Conservation (phyloP, 495 filamentous ascomycete genomes). For the Lepraria neglecta region DNA sequence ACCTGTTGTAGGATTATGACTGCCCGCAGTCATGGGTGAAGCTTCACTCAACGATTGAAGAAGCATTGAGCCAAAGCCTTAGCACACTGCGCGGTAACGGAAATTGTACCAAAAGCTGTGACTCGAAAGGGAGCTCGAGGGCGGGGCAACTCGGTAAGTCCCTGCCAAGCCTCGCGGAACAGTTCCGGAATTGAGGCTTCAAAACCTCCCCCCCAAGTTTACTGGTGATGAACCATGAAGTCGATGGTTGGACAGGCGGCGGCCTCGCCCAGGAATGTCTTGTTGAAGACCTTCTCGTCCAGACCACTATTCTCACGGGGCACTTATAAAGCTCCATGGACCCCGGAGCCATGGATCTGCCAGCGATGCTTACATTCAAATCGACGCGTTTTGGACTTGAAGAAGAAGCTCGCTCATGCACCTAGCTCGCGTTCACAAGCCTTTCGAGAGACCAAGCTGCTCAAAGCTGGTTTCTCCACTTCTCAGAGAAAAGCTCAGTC, state of each 20-base stretch:
- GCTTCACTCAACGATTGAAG: background rate
- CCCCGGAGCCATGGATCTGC: constrained; percentile 16
- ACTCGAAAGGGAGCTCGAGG: background rate
- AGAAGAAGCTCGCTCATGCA: background rate
- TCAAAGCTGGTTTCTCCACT: background rate
- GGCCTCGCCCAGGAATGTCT: background rate
- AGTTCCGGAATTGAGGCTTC: background rate
- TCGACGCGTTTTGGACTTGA: background rate
- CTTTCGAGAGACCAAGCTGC: background rate
- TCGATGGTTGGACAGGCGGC: background rate
- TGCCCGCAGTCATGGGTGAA: background rate
- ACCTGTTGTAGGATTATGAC: background rate
- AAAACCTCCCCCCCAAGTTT: background rate
- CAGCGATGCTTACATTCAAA: constrained; percentile 18
- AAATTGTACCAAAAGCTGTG: too few species aligned
- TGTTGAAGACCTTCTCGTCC: background rate
- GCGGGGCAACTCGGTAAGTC: too few species aligned
- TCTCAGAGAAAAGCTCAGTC: background rate
- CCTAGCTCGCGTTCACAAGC: background rate
- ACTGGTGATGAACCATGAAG: constrained; percentile 2
- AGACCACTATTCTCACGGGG: background rate
- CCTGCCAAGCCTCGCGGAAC: background rate
- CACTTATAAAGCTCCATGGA: background rate
- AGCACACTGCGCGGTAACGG: too few species aligned
- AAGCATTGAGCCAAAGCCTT: too few species aligned